Evolutionary conservation across 805 yeast genomes (phyloP), one percentile per base, ranked within the genome.

Genomic region (Nakazawaea laoshanensis): DNA sequence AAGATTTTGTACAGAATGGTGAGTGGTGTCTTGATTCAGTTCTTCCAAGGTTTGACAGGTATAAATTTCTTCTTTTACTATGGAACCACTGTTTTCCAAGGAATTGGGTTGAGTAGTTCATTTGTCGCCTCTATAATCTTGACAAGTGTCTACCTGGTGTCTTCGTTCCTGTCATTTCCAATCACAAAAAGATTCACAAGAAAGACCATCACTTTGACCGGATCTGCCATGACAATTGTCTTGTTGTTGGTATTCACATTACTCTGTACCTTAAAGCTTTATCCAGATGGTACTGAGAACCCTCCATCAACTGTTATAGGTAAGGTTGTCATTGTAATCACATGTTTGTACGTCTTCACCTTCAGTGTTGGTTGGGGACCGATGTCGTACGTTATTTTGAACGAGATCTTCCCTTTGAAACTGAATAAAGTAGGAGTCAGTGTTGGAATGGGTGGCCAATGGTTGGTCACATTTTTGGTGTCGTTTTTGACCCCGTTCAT

Each of bases 401-500:
- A 67, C 30, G 76, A 69, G 46, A 54, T 67, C 6, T 68, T 48
- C 29, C 74, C 74, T 29, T 29, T 29, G 31, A 29, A 61, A 61
- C 14, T 60, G 21, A 28, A 29, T 17, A 29, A 25, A 13, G 53
- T 61, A 57, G 65, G 65, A 13, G 58, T 59, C 47, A 46, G 57
- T 38, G 57, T 59, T 37, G 53, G 30, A 12, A 34, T 29, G 29
- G 12, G 17, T 7, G 23, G 30, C 7, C 23, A 34, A 14, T 34
- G 37, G 37, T 8, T 18, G 7, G 19, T 18, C 20, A 63, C 74
- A 60, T 62, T 77, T 49, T 49, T 75, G 46, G 69, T 77, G 35
- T 60, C 83, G 4, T 67, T 78, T 49, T 67, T 72, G 50, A 75
- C 83, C 16, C 84, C 86, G 16, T 67, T 70, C 47, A 73, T 80